Percentiles rank a stretch among this genome's conserved stretches.
Evolutionary conservation across 1,284 basidiomycete genomes (phyloP).

Genomic region (Naganishia liquefaciens): DNA sequence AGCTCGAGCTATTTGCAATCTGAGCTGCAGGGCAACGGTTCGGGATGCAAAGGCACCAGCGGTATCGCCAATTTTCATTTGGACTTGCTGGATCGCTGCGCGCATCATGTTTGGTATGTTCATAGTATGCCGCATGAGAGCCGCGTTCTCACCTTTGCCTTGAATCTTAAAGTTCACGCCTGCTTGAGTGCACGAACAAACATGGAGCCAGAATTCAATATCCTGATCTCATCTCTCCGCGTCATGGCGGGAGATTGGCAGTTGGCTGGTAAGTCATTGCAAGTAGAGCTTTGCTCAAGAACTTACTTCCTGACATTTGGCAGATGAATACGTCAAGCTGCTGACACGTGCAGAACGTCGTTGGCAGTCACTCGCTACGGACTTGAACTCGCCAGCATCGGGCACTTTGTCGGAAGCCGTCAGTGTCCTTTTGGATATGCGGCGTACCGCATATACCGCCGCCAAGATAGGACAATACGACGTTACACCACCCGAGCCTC

Average conservation of each 20-base stretch:
- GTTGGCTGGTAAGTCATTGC: slow-evolving; percentile 46
- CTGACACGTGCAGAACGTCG: slow-evolving; percentile 51
- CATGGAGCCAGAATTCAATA: slow-evolving; percentile 48
- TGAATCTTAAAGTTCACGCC: slow-evolving; percentile 41
- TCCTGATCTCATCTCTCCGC: slow-evolving; percentile 43
- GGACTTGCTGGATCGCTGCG: slow-evolving; percentile 53
- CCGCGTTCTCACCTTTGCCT: neutral
- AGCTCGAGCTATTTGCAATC: slow-evolving; percentile 38
- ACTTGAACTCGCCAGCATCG: slow-evolving; percentile 35
- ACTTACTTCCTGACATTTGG: neutral
- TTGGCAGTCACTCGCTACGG: slow-evolving; percentile 40
- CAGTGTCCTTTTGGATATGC: slow-evolving; percentile 51
- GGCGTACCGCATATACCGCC: slow-evolving; percentile 51
- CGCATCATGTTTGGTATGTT: slow-evolving; percentile 50
- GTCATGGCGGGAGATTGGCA: slow-evolving; percentile 48
- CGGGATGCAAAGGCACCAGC: slow-evolving; percentile 36
- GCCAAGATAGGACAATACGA: slow-evolving; percentile 32
- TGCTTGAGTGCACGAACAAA: slow-evolving; percentile 43
- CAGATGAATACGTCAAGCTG: slow-evolving; percentile 52
- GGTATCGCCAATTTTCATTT: slow-evolving; percentile 50
- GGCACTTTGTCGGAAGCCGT: slow-evolving; percentile 52
- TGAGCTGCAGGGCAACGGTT: slow-evolving; percentile 34
- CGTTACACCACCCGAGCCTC: slow-evolving; percentile 29
- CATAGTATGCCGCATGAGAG: neutral
- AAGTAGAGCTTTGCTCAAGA: neutral